phyloP scores from a whole-genome alignment of 1,284 basidiomycete species.

The Ceratobasidium theobromae region DNA sequence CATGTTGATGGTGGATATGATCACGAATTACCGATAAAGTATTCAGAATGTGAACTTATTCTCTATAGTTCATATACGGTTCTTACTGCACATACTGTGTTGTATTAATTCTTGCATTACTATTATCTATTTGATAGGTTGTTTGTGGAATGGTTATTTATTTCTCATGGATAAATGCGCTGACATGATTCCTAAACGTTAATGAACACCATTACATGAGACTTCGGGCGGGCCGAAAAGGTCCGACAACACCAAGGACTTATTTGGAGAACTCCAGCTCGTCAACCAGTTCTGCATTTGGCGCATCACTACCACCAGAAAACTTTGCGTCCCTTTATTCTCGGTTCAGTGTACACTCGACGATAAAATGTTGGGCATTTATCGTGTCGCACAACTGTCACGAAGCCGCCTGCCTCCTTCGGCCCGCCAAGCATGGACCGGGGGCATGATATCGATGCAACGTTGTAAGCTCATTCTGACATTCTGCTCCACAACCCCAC shows the following conservation, averaged over 20 bases:
- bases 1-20: conserved; percentile 33
- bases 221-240: conserved; percentile 11
- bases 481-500: neutral
- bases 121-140: neutral
- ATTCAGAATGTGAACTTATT: neutral
- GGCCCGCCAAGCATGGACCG: conserved; percentile 1
- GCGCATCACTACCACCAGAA: neutral
- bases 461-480: conserved; percentile 19
- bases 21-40: neutral
- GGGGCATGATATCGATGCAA: conserved; percentile 22
- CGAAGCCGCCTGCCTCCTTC: neutral
- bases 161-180: neutral
- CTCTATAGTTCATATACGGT: neutral
- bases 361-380: conserved; percentile 14
- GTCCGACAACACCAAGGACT: conserved; percentile 13
- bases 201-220: neutral
- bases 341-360: neutral
- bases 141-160: conserved; percentile 7
- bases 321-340: neutral
- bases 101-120: neutral
- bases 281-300: too few relatives aligned
- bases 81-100: neutral
- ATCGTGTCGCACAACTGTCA: conserved; percentile 20
- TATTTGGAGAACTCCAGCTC: neutral
- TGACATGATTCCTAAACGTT: neutral